Percentiles rank a stretch among this genome's conserved stretches.
These are phyloP conservation scores for Penicillium riverlandense DNA, from an alignment of 495 filamentous ascomycete species.

Conservation along the genomic window DNA sequence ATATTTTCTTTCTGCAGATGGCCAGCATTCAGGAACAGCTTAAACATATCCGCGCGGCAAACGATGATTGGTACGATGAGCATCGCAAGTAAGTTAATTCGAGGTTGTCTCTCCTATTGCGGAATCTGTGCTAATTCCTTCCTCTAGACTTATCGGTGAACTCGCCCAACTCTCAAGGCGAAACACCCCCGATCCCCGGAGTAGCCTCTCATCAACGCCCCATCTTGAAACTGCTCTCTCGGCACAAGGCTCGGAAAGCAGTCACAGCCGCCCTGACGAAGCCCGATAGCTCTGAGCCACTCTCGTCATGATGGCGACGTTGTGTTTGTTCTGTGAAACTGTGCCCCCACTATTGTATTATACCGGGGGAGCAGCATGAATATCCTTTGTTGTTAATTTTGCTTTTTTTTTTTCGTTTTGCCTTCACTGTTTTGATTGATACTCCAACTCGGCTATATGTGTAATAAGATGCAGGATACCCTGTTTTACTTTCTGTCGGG, in stretches of 20 bases:
- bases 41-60: slow-evolving; percentile 39
- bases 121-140: background rate
- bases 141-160: slow-evolving; percentile 34
- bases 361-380: slow-evolving; percentile 8
- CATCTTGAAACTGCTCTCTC: slow-evolving; percentile 15
- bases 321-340: no score
- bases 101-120: background rate
- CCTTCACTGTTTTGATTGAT: slow-evolving; percentile 12
- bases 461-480: slow-evolving; percentile 40
- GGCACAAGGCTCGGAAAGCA: slow-evolving; percentile 14
- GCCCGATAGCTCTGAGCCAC: background rate
- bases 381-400: slow-evolving; percentile 17
- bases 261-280: slow-evolving; percentile 7
- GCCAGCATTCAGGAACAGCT: slow-evolving; percentile 47
- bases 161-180: slow-evolving; percentile 31
- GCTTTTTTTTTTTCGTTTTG: slow-evolving; percentile 14
- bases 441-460: slow-evolving; percentile 27
- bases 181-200: slow-evolving; percentile 22
- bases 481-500: slow-evolving; percentile 12
- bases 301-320: no score
- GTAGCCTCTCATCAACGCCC: slow-evolving; percentile 27
- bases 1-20: slow-evolving; percentile 27
- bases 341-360: background rate
- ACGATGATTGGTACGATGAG: slow-evolving; percentile 41
- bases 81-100: slow-evolving; percentile 31